A percentile compares a stretch with the other conserved stretches of the same genome.
These are phyloP conservation scores for Talaromyces islandicus DNA, from an alignment of 2,329 filamentous ascomycete species.

Conservation along the genomic window DNA sequence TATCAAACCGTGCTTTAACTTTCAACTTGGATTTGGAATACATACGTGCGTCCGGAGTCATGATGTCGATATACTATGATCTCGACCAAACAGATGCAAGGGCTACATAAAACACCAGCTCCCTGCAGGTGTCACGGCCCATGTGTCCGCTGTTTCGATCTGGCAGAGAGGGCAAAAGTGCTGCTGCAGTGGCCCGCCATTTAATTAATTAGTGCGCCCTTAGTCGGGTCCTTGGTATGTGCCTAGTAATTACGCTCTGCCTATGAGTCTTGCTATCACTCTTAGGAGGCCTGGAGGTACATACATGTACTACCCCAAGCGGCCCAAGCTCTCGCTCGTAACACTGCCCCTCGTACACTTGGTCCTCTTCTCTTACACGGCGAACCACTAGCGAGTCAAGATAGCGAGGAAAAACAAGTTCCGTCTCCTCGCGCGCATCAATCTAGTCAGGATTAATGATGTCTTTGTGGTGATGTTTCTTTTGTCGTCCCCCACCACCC, in stretches of 20 bases:
- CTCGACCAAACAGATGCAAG: not conserved
- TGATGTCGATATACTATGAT: not conserved
- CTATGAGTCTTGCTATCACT: not conserved
- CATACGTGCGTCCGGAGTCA: not conserved
- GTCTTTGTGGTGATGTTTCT: not conserved
- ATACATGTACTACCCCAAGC: not conserved
- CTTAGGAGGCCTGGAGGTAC: not conserved
- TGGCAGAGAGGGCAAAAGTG: not conserved
- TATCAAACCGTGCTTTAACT: not conserved
- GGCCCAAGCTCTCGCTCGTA: constrained; percentile 8
- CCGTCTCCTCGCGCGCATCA: not conserved
- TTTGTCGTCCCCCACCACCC: not conserved
- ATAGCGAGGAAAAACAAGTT: not conserved
- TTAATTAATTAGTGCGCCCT: too few species aligned
- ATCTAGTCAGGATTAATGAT: not conserved
- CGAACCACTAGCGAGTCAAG: not conserved
- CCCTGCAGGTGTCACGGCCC: not conserved
- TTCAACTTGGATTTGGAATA: too few species aligned
- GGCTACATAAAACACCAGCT: not conserved
- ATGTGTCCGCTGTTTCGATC: not conserved
- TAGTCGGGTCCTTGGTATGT: not conserved
- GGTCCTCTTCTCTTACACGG: not conserved
- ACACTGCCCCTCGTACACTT: not conserved
- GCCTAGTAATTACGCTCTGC: not conserved
- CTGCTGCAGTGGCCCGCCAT: not conserved